Conservation (phyloP, 2,329 filamentous ascomycete species). For the Arthrobotrys pseudoclavata region DNA sequence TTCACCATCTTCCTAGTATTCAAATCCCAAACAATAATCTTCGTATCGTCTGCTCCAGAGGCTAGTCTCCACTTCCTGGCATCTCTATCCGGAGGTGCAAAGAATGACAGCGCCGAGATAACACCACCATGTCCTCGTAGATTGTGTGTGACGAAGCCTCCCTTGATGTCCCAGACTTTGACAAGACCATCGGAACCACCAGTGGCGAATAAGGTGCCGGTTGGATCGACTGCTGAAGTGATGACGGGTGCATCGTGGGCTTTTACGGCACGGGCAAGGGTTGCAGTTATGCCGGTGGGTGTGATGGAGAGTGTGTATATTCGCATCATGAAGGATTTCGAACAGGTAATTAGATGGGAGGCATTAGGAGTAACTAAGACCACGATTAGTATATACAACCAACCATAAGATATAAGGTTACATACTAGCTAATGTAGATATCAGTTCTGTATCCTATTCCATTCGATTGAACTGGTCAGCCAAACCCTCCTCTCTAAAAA, state of each 20-base stretch:
- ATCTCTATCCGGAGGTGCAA: constrained; percentile 72
- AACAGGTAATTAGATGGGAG: constrained; percentile 90
- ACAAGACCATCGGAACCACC: constrained; percentile 93
- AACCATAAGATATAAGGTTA: constrained; percentile 27
- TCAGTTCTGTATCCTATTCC: constrained; percentile 79
- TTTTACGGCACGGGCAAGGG: constrained; percentile 83
- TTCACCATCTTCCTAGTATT: constrained; percentile 83
- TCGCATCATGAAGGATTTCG: constrained; percentile 94
- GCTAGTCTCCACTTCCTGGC: constrained; percentile 79
- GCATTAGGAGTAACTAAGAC: constrained; percentile 83
- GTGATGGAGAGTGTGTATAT: constrained; percentile 79
- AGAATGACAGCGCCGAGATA: constrained; percentile 91
- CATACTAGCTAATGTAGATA: constrained; percentile 79
- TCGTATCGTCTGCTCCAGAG: constrained; percentile 93
- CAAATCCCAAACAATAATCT: constrained; percentile 90
- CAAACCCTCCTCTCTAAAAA: constrained; percentile 45
- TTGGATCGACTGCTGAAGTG: constrained; percentile 85
- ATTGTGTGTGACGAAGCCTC: constrained; percentile 92
- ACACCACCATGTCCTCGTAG: constrained; percentile 94
- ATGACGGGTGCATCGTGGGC: constrained; percentile 92
- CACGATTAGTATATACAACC: constrained; percentile 58
- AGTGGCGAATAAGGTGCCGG: constrained; percentile 89
- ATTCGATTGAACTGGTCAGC: constrained; percentile 8
- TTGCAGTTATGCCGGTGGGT: constrained; percentile 72
- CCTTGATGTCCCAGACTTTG: constrained; percentile 95